Percentiles rank a stretch among this genome's conserved stretches.
phyloP scores from a whole-genome alignment of 2,329 filamentous ascomycete species.

The Westerdykella sp. region DNA sequence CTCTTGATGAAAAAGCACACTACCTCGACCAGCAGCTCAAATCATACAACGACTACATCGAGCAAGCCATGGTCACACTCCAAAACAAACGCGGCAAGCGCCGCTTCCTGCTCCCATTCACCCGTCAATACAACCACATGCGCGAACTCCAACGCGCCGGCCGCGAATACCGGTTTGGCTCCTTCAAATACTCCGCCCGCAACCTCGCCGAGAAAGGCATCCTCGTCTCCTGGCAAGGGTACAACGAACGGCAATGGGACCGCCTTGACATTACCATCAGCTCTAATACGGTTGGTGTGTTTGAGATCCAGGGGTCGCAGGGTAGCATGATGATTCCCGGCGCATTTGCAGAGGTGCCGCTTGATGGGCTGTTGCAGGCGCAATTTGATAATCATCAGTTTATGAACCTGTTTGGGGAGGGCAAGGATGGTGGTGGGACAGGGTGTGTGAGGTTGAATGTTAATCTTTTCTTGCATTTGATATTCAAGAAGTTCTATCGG shows the following conservation, averaged over 20 bases:
- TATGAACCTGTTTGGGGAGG: conserved; percentile 71
- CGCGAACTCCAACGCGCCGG: conserved; percentile 88
- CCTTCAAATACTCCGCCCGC: conserved; percentile 92
- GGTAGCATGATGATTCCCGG: conserved; percentile 95
- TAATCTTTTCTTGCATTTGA: conserved; percentile 89
- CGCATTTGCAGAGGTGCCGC: conserved; percentile 77
- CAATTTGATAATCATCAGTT: conserved; percentile 97
- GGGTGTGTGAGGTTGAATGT: conserved; percentile 75
- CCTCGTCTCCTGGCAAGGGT: conserved; percentile 82
- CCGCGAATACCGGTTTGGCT: conserved; percentile 93
- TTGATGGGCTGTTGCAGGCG: conserved; percentile 90
- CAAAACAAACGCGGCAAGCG: conserved; percentile 97
- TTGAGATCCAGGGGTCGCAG: conserved; percentile 82
- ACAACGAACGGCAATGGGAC: conserved; percentile 76
- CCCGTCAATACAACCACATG: conserved; percentile 98
- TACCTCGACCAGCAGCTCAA: conserved; percentile 95
- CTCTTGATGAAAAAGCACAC: conserved; percentile 76
- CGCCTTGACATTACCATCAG: conserved; percentile 91
- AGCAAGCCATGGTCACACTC: conserved; percentile 93
- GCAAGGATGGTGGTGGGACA: conserved; percentile 15
- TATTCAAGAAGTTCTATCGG: conserved; percentile 97
- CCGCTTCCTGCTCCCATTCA: conserved; percentile 90
- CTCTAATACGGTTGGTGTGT: conserved; percentile 89
- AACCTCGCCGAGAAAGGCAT: conserved; percentile 90
- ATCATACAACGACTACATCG: conserved; percentile 98